phyloP scores from a whole-genome alignment of 352 stramenopile genomes.

The Thalassiosira pacifica region DNA sequence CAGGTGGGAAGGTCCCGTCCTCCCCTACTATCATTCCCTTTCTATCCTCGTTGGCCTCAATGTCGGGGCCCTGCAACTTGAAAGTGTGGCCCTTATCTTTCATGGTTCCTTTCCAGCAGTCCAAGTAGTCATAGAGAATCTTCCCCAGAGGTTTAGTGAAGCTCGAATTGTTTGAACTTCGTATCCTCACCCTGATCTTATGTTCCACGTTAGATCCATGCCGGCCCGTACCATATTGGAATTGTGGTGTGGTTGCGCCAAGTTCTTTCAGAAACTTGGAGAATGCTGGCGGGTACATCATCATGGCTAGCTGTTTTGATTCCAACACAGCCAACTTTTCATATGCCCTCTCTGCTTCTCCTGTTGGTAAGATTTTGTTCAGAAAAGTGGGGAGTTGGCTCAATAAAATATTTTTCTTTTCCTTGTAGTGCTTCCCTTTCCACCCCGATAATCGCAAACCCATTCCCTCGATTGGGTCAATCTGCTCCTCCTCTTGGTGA shows the following conservation, averaged over 20 bases:
- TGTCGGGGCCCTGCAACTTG: not conserved
- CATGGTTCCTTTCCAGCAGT: not conserved
- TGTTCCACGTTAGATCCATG: not conserved
- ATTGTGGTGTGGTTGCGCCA: not conserved
- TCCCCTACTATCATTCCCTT: too few species aligned
- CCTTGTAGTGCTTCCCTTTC: too few species aligned
- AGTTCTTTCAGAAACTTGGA: not conserved
- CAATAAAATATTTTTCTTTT: too few species aligned
- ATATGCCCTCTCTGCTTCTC: too few species aligned
- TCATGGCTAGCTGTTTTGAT: not conserved
- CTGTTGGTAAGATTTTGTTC: too few species aligned
- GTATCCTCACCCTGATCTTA: not conserved
- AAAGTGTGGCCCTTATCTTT: not conserved
- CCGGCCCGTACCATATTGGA: not conserved
- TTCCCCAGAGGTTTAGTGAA: not conserved
- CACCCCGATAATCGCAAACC: too few species aligned
- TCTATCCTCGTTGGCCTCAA: not conserved
- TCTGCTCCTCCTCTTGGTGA: too few species aligned
- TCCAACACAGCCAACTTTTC: too few species aligned
- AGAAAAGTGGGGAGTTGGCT: too few species aligned
- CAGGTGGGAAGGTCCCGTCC: too few species aligned
- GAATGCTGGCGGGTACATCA: not conserved
- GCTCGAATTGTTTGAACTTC: not conserved
- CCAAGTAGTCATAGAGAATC: not conserved
- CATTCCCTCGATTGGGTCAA: too few species aligned